Base-by-base conservation (phyloP, 805 yeast genomes). In the Saccharomycopsis oosterbeekiorum region DNA sequence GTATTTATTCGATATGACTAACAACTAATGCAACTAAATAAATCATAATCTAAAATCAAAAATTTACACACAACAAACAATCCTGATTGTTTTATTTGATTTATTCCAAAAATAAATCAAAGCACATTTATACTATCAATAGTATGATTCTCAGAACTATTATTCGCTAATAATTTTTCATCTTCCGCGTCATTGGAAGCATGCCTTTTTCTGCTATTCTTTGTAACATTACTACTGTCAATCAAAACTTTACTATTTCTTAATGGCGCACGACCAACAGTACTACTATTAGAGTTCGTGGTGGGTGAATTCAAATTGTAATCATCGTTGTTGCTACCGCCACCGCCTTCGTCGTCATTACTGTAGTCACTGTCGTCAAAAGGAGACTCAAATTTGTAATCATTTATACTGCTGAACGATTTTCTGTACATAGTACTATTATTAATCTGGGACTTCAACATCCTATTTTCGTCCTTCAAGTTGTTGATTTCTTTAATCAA, bases 401-500 rank as follows among this genome's bases (percentile, higher is more conserved):
- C 53, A 21, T 47, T 47, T 21, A 47, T 47, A 47, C 53, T 47
- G n/a, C 53, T 26, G 26, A 47, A 47, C 1, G 53, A 47, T 10
- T 47, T 47, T 12, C 53, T 17, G 21, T 47, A 47, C 10, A 34
- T 14, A 10, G 34, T 47, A 26, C 53, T 62, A 58, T 17, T 68
- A 64, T 61, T 63, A 37, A 74, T 59, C 55, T 71, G 73, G 19
- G 69, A 70, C 66, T 70, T 75, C 56, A 81, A 70, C 10, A 67
- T 63, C 50, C 74, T 74, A 65, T 80, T 82, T 66, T 84, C 89
- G 17, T 80, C 82, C 65, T 79, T 80, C 63, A 86, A 70, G 6
- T 65, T 62, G 29, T 75, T 75, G 41, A 86, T 84, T 68, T 86
- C 89, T 59, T 80, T 78, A 82, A 84, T 85, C 51, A 86, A 73